Evolutionary conservation across 2,329 filamentous ascomycete species (phyloP).

Genomic region (Fusarium nygamai): DNA sequence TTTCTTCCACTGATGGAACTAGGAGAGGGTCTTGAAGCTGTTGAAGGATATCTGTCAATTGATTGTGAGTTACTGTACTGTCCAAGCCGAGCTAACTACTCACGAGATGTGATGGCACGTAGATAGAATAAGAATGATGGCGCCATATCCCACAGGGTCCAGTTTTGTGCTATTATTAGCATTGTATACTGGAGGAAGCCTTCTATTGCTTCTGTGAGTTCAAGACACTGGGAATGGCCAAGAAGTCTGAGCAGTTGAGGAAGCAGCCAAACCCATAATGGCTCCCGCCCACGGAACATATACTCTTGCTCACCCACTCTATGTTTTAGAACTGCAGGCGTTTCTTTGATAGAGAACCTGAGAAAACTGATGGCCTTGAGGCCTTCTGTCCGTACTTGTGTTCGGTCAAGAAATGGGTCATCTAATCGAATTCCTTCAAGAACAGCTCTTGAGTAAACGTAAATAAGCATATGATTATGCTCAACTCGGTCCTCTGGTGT

Average conservation of each 20-base stretch:
- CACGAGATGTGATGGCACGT: constrained; percentile 59
- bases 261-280: constrained; percentile 73
- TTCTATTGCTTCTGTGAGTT: constrained; percentile 62
- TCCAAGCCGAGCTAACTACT: constrained; percentile 30
- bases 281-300: constrained; percentile 65
- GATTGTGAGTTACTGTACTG: neutral
- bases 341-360: constrained; percentile 77
- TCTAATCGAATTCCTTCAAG: constrained; percentile 75
- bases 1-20: constrained; percentile 42
- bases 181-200: constrained; percentile 62
- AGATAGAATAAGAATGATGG: constrained; percentile 59
- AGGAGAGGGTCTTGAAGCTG: constrained; percentile 48
- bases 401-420: constrained; percentile 71
- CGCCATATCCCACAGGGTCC: constrained; percentile 60
- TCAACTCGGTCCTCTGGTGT: constrained; percentile 72
- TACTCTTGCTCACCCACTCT: constrained; percentile 53
- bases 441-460: constrained; percentile 82
- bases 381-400: constrained; percentile 67
- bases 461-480: constrained; percentile 87
- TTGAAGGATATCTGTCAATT: constrained; percentile 45
- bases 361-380: constrained; percentile 82
- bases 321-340: constrained; percentile 72
- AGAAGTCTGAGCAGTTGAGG: constrained; percentile 67
- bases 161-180: constrained; percentile 54
- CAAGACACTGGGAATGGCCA: constrained; percentile 60